phyloP scores from a whole-genome alignment of 1,284 basidiomycete species.

The Hymenochaete sp. region DNA sequence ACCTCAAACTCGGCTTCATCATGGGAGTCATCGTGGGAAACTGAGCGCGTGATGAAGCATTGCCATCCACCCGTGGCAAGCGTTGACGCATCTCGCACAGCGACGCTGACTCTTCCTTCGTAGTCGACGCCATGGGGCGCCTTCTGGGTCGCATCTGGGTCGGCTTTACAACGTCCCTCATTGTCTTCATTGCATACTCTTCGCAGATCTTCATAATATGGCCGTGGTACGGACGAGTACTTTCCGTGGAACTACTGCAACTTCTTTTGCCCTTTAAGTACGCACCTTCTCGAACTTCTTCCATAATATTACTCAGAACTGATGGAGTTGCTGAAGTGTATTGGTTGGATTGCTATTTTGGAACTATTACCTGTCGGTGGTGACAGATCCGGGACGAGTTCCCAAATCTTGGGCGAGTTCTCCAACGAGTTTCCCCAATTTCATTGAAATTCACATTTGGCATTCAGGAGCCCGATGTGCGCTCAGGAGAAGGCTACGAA shows the following conservation, averaged over 20 bases:
- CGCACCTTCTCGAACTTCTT: conserved; percentile 27
- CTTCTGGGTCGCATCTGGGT: conserved; percentile 57
- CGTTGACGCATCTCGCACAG: no score
- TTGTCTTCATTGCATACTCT: conserved; percentile 83
- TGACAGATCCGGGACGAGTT: conserved; percentile 77
- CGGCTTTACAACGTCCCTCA: conserved; percentile 64
- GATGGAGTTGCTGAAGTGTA: conserved; percentile 39
- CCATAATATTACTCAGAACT: background rate
- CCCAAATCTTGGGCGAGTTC: conserved; percentile 69
- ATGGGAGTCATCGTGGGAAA: no score
- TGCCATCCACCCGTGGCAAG: no score
- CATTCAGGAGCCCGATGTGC: conserved; percentile 64
- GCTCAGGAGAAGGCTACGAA: conserved; percentile 64
- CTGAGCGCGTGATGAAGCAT: no score
- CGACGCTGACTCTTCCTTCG: no score
- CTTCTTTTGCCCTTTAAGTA: conserved; percentile 88
- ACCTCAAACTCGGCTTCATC: no score
- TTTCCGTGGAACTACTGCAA: conserved; percentile 63
- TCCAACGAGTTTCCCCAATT: conserved; percentile 5
- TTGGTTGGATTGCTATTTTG: conserved; percentile 72
- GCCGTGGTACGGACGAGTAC: conserved; percentile 77
- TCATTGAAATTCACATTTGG: conserved; percentile 6
- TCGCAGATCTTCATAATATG: conserved; percentile 86
- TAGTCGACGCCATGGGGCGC: conserved; percentile 32
- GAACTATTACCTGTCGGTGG: conserved; percentile 81